These are phyloP conservation scores for Metschnikowia reukaufii DNA, from an alignment of 805 yeast species.

Conservation along the genomic window DNA sequence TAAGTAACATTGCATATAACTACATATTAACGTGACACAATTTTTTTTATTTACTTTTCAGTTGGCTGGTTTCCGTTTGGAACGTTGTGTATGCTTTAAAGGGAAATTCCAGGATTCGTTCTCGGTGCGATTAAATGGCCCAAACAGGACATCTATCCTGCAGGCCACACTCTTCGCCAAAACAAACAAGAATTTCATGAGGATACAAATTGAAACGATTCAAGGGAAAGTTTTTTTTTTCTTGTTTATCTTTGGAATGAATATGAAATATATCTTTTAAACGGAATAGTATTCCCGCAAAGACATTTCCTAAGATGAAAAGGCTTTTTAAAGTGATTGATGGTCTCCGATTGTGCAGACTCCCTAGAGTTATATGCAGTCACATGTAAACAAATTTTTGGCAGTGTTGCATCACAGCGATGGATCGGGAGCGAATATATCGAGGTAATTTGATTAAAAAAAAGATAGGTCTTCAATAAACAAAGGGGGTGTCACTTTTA, in stretches of 20 bases:
- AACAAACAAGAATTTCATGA: neutral
- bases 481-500: too few species aligned
- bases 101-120: neutral
- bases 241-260: too few species aligned
- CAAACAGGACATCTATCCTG: conserved; percentile 1
- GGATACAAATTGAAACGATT: too few species aligned
- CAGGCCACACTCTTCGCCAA: conserved; percentile 1
- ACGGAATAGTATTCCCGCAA: too few species aligned
- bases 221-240: too few species aligned
- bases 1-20: conserved; percentile 7
- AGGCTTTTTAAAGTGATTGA: neutral
- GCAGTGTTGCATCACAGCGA: neutral
- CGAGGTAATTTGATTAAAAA: neutral
- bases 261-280: too few species aligned
- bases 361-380: neutral
- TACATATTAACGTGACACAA: neutral
- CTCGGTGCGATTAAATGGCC: neutral
- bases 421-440: neutral
- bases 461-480: too few species aligned
- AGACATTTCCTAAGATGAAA: too few species aligned
- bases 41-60: neutral
- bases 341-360: neutral
- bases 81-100: neutral
- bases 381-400: conserved; percentile 2
- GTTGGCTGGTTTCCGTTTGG: neutral